phyloP scores from a whole-genome alignment of 768 basidiomycete species.

The Galerina sulciceps region DNA sequence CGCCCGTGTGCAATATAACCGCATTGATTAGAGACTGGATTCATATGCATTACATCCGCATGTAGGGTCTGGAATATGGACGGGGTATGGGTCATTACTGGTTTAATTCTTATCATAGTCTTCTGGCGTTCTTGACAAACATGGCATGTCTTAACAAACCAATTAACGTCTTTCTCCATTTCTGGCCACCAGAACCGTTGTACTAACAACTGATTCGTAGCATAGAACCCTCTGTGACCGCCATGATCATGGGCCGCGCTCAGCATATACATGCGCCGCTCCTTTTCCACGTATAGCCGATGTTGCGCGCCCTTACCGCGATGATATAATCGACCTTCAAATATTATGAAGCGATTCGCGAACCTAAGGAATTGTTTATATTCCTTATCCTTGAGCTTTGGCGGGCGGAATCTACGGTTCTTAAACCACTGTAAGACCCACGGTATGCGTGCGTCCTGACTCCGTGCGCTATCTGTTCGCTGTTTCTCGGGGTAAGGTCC shows the following conservation, averaged over 20 bases:
- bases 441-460: background rate
- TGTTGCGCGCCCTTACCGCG: constrained; percentile 8
- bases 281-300: constrained; percentile 22
- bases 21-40: constrained; percentile 16
- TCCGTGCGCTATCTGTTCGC: background rate
- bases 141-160: constrained; percentile 29
- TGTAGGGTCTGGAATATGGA: constrained; percentile 10
- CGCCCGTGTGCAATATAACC: constrained; percentile 28
- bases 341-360: constrained; percentile 21
- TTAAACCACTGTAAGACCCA: background rate
- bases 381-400: background rate
- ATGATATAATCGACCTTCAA: constrained; percentile 18
- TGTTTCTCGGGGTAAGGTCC: background rate
- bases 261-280: constrained; percentile 24
- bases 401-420: background rate
- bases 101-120: constrained; percentile 17
- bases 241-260: constrained; percentile 25
- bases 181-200: constrained; percentile 36
- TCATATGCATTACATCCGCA: constrained; percentile 9
- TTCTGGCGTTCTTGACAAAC: constrained; percentile 26
- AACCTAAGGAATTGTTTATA: constrained; percentile 1
- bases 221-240: constrained; percentile 28
- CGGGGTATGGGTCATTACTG: constrained; percentile 15
- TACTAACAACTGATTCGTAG: constrained; percentile 16
- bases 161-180: constrained; percentile 23